Conservation (phyloP, 2,329 filamentous ascomycete genomes). For the Gnomoniopsis sp. region DNA sequence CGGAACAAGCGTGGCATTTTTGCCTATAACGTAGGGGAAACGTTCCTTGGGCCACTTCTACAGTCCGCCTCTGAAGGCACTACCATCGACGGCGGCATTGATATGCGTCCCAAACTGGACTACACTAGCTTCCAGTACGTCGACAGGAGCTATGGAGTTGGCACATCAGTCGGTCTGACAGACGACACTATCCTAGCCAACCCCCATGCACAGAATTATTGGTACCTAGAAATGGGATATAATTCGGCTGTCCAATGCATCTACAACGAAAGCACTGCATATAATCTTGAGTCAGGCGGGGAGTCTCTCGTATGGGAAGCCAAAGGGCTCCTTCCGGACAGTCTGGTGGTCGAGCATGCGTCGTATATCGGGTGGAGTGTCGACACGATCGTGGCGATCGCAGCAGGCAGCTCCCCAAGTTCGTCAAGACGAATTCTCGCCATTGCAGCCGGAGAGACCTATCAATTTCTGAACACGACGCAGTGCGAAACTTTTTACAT, state of each 20-base stretch:
- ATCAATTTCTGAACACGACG: neutral
- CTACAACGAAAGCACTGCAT: neutral
- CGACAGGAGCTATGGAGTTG: neutral
- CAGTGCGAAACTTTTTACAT: neutral
- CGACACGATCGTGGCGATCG: neutral
- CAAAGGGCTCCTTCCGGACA: neutral
- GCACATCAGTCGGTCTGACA: neutral
- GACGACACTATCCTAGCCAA: neutral
- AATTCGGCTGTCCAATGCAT: neutral
- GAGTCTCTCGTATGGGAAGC: neutral
- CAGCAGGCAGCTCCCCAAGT: neutral
- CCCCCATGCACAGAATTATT: neutral
- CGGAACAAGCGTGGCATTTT: neutral
- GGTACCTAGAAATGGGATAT: neutral
- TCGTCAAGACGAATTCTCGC: neutral
- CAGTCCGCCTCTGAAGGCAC: neutral
- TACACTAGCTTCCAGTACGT: neutral
- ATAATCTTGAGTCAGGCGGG: neutral
- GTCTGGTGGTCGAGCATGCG: neutral
- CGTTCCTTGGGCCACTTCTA: neutral
- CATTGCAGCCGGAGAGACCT: neutral
- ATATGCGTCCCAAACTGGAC: neutral
- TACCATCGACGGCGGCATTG: neutral
- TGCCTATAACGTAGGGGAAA: constrained; percentile 1
- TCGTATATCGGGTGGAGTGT: neutral